Evolutionary conservation across 2,329 filamentous ascomycete genomes (phyloP), one percentile per base, ranked within the genome.

Genomic region (Neophaeococcomyces mojaviensis): DNA sequence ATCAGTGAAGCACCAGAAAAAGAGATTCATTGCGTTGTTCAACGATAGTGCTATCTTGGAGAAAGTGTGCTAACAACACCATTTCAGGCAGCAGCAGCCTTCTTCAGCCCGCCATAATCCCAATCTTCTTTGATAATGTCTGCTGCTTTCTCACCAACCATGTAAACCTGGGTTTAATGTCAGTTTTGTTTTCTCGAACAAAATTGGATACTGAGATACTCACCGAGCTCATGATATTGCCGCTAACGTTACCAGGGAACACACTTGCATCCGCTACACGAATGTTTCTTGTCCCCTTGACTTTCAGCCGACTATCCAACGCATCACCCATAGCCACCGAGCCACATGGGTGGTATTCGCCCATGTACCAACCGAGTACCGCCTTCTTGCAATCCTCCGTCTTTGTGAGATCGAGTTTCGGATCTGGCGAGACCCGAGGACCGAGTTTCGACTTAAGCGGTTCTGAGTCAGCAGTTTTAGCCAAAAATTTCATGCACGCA

Each of bases 111-210:
- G 28, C 26, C 26, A 42, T 42, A 33, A 34, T 37, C 43, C 24
- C 36, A 35, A 37, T 63, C 59, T 44, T 58, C 58, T 39, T 58
- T 61, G 44, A 64, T 59, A 41, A 64, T 18, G 46, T 63, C 57
- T 10, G 61, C 58, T n/a, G 55, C 58, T 43, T 58, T 61, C 53
- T 64, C 62, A 3, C 55, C 61, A 35, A 63, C 47, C 30, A 58
- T 59, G 46, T 61, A 64, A 2, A 28, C 24, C 24, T 28, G 24
- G 5, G 10, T 28, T 28, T 28, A 5, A 28, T 28, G 24, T 28
- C 10, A 28, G 24, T 28, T 28, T 6, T 28, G 24, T 5, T 5
- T 28, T 28, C 5, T 6, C 24, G 10, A 28, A 28, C 5, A 10
- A 6, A 10, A 5, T 28, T 28, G 24, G 5, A 10, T 28, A 28